Evolutionary conservation across 148 eudicot genomes (phyloP).

Genomic region (Rhododendron kiyosumense): DNA sequence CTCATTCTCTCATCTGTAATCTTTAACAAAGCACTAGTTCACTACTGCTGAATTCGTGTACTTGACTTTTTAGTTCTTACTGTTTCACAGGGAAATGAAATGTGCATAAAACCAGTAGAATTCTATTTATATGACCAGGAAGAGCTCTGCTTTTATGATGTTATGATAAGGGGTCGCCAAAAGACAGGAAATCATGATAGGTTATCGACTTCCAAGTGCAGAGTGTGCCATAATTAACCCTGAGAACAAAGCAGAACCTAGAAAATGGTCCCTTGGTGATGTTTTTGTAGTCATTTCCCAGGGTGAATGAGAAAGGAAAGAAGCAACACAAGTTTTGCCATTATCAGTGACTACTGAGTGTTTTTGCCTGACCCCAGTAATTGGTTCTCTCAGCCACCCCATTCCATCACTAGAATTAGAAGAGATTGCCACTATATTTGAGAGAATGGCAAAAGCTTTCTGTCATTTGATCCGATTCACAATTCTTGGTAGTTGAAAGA

Average conservation of each 20-base stretch:
- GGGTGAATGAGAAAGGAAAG: constrained; percentile 28
- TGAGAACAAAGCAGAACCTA: constrained; percentile 37
- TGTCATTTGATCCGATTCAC: not conserved
- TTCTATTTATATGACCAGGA: constrained; percentile 84
- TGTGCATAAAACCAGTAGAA: constrained; percentile 90
- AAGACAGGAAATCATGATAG: constrained; percentile 78
- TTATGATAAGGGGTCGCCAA: constrained; percentile 79
- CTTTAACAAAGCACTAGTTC: not conserved
- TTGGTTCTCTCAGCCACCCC: not conserved
- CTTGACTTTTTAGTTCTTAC: not conserved
- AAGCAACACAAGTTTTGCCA: not conserved
- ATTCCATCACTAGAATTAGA: not conserved
- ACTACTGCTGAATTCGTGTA: not conserved
- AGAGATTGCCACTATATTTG: not conserved
- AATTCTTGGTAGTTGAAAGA: not conserved
- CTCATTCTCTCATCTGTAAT: not conserved
- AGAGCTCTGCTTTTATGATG: constrained; percentile 66
- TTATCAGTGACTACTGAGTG: not conserved
- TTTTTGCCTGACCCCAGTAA: not conserved
- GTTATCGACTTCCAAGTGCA: constrained; percentile 59
- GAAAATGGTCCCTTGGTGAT: constrained; percentile 71
- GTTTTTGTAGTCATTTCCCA: constrained; percentile 76
- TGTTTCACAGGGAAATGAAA: constrained; percentile 73
- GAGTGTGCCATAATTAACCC: constrained; percentile 86
- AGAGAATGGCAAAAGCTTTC: not conserved